Base-by-base conservation (phyloP, 441 rosid genomes). In the Populus trichocarpa region DNA sequence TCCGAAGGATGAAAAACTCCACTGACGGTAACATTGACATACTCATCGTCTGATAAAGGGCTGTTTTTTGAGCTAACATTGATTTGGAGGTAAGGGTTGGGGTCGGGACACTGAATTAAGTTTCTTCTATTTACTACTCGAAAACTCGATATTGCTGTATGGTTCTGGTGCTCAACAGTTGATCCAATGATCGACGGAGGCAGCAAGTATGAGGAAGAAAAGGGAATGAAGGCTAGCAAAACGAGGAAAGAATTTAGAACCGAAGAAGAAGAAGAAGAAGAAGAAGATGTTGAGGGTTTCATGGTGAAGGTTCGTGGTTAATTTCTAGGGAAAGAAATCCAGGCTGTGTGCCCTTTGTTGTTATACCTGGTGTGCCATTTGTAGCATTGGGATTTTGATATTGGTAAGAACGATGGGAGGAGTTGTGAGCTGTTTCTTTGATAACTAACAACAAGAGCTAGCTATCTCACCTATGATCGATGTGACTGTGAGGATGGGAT, bases 111-210 rank as follows among this genome's bases (percentile, higher is more conserved):
- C 11, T 84, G 28, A 0, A 71, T 0, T 33, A 89, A 69, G 30
- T 16, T 18, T 72, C 92, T 90, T 77, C 96, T 80, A 23, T 91
- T 91, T 3, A 91, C 6, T 8, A 91, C 79, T 7, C 93, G 77
- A 53, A 91, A 91, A 20, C 79, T 83, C 3, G 93, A 90, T 25
- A 90, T 69, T 2, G 76, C 85, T 0, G 96, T 91, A 79, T 83
- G 46, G 61, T 85, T 85, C 0, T 40, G 78, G 77, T 91, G 93
- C 6, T 68, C 40, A 0, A 64, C 4, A 4, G 76, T 42, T 0
- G 95, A 88, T 59, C 75, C 40, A 1, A 40, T 72, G 1, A 79
- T 81, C 53, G 69, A 23, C 0, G 92, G 90, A 63, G 81, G 87
- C 79, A 88, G 38, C 7, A 42, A 59, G 33, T 57, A 76, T 0